phyloP scores from a whole-genome alignment of 2,329 filamentous ascomycete genomes.

The Pseudogymnoascus sp. region DNA sequence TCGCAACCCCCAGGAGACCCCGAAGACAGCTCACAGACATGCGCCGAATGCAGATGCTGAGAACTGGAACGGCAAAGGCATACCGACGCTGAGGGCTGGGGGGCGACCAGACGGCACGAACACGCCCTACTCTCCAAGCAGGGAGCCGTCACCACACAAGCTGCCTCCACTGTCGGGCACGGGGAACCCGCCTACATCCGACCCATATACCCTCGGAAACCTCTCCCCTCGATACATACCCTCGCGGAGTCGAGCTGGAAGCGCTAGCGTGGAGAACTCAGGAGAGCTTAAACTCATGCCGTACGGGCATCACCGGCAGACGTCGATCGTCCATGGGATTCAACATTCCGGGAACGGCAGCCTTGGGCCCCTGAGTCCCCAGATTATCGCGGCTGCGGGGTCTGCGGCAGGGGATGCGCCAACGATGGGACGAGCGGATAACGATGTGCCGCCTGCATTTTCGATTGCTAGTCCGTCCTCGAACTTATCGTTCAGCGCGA shows the following conservation, averaged over 20 bases:
- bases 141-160: conserved; percentile 1
- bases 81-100: neutral
- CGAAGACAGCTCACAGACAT: conserved; percentile 1
- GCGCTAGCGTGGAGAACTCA: neutral
- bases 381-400: conserved; percentile 68
- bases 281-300: conserved; percentile 6
- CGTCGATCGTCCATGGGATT: conserved; percentile 93
- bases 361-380: conserved; percentile 77
- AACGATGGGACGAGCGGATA: conserved; percentile 21
- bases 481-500: conserved; percentile 21
- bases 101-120: neutral
- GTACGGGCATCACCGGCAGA: conserved; percentile 90
- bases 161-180: neutral
- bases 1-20: neutral
- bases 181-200: neutral
- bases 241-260: neutral
- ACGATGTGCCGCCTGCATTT: conserved; percentile 21
- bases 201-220: neutral
- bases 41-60: conserved; percentile 4
- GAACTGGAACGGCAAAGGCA: conserved; percentile 6
- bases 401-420: conserved; percentile 27
- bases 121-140: neutral
- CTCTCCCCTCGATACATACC: neutral
- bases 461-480: conserved; percentile 18
- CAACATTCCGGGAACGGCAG: conserved; percentile 90